Evolutionary conservation across 257 asterid genomes (phyloP).

Genomic region (Fraxinus excelsior): DNA sequence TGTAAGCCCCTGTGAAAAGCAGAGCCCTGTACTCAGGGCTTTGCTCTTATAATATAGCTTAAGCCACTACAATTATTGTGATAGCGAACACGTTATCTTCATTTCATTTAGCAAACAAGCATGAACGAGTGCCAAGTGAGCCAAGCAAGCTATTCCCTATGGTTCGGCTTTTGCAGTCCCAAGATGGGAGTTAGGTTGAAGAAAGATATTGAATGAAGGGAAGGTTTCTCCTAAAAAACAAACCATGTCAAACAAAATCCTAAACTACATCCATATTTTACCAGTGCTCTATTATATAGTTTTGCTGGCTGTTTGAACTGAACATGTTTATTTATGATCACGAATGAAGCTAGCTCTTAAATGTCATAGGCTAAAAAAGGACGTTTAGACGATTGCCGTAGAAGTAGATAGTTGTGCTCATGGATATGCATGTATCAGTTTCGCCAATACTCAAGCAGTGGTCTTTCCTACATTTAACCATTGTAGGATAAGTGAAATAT

Average conservation of each 20-base stretch:
- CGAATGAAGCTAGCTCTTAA: neutral
- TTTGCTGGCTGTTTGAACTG: neutral
- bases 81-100: neutral
- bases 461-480: neutral
- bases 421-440: neutral
- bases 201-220: neutral
- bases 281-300: neutral
- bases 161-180: neutral
- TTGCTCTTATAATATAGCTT: neutral
- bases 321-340: neutral
- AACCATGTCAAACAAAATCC: neutral
- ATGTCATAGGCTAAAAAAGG: neutral
- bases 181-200: neutral
- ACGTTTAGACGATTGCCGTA: neutral
- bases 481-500: conserved; percentile 7
- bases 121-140: neutral
- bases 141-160: neutral
- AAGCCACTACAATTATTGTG: neutral
- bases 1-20: too few relatives aligned
- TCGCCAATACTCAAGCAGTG: neutral
- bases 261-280: neutral
- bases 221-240: neutral
- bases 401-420: neutral
- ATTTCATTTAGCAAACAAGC: neutral
- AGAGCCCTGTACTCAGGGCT: too few relatives aligned